These are phyloP conservation scores for Artemisia argyi DNA, from an alignment of 129 eudicot species.

Conservation along the genomic window DNA sequence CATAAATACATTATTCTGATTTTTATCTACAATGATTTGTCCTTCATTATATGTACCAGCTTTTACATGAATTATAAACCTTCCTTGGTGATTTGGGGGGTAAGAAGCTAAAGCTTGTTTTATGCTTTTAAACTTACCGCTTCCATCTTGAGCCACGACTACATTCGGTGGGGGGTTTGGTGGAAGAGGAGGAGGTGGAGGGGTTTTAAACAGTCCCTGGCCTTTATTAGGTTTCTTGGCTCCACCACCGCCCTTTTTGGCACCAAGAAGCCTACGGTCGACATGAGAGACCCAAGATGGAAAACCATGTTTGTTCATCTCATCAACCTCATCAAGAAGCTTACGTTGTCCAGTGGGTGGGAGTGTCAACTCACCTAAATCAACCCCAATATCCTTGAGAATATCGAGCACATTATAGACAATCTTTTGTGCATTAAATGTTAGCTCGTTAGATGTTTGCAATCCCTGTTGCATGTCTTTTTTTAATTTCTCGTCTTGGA, in stretches of 20 bases:
- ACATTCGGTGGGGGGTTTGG: slow-evolving; percentile 44
- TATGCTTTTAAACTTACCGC: slow-evolving; percentile 66
- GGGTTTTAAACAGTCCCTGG: slow-evolving; percentile 36
- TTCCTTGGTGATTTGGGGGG: slow-evolving; percentile 45
- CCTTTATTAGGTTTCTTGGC: slow-evolving; percentile 10
- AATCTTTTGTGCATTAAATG: slow-evolving; percentile 56
- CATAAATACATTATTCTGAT: slow-evolving; percentile 45
- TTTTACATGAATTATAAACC: slow-evolving; percentile 54
- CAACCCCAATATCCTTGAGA: slow-evolving; percentile 37
- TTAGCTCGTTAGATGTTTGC: slow-evolving; percentile 56
- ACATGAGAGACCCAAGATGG: slow-evolving; percentile 59
- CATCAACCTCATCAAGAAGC: slow-evolving; percentile 37
- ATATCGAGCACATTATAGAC: slow-evolving; percentile 42
- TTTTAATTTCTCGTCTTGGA: slow-evolving; percentile 40
- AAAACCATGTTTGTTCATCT: slow-evolving; percentile 35
- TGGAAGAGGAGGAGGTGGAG: slow-evolving; percentile 40
- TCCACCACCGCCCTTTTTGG: slow-evolving; percentile 4
- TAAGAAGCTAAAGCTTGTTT: slow-evolving; percentile 54
- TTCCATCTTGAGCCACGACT: slow-evolving; percentile 71
- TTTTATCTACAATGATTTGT: slow-evolving; percentile 42
- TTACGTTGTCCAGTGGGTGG: slow-evolving; percentile 36
- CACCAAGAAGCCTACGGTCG: slow-evolving; percentile 56
- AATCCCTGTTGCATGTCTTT: slow-evolving; percentile 40
- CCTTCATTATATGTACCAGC: slow-evolving; percentile 63
- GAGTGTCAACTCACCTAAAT: slow-evolving; percentile 22